Percentiles rank a stretch among this genome's conserved stretches.
phyloP scores from a whole-genome alignment of 2,329 filamentous ascomycete species.

The Ophiostoma sp. region DNA sequence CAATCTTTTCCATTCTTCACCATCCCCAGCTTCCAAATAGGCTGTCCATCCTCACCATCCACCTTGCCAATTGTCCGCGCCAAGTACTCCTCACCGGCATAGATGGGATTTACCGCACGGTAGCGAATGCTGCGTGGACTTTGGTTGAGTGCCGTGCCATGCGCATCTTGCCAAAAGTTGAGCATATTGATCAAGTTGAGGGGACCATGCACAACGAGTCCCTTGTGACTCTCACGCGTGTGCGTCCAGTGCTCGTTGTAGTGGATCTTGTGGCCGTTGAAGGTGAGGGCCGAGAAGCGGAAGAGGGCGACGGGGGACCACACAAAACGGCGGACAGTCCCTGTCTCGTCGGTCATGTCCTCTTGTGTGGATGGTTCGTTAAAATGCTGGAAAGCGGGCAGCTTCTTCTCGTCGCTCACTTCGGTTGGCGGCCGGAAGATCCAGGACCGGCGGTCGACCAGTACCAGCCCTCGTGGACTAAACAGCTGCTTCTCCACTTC shows the following conservation, averaged over 20 bases:
- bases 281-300: conserved; percentile 79
- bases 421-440: conserved; percentile 43
- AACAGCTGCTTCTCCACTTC: conserved; percentile 62
- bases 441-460: conserved; percentile 58
- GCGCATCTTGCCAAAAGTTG: conserved; percentile 60
- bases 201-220: conserved; percentile 77
- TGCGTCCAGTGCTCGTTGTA: conserved; percentile 68
- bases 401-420: background rate
- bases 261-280: conserved; percentile 85
- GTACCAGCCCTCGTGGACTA: conserved; percentile 50
- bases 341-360: background rate
- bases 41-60: background rate
- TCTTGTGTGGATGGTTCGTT: background rate
- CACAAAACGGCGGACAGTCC: conserved; percentile 2
- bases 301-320: conserved; percentile 62
- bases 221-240: conserved; percentile 66
- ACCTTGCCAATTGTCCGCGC: background rate
- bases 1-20: background rate
- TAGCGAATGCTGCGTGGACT: background rate
- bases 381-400: background rate
- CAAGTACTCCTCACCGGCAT: background rate
- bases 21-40: background rate
- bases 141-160: conserved; percentile 26
- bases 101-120: background rate
- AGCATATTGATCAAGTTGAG: conserved; percentile 73